Percentiles rank a stretch among this genome's conserved stretches.
phyloP scores from a whole-genome alignment of 495 filamentous ascomycete genomes.

The Lindgomyces ingoldianus region DNA sequence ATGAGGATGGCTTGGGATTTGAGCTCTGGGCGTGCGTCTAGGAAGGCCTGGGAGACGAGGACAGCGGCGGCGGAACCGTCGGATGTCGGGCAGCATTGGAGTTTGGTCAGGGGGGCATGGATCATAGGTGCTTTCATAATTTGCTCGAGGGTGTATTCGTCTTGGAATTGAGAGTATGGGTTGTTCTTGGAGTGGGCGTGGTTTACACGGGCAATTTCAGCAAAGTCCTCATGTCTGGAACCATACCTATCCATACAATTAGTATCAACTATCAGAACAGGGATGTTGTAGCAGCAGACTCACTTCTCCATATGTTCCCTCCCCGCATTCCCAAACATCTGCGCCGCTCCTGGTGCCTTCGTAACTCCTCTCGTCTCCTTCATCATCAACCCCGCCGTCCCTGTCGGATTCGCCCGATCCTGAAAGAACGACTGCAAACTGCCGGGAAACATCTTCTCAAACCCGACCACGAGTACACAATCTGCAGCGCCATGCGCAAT shows the following conservation, averaged over 20 bases:
- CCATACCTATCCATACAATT: slow-evolving; percentile 61
- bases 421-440: slow-evolving; percentile 76
- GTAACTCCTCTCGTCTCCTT: slow-evolving; percentile 72
- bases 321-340: slow-evolving; percentile 96
- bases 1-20: slow-evolving; percentile 79
- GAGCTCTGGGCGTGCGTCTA: slow-evolving; percentile 82
- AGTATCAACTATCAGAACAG: background rate
- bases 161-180: slow-evolving; percentile 95
- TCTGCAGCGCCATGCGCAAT: slow-evolving; percentile 78
- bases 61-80: slow-evolving; percentile 91
- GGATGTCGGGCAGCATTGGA: slow-evolving; percentile 85
- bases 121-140: slow-evolving; percentile 76
- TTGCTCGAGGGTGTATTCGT: slow-evolving; percentile 86
- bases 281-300: slow-evolving; percentile 27
- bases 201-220: slow-evolving; percentile 92
- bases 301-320: slow-evolving; percentile 94
- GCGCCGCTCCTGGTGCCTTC: slow-evolving; percentile 80
- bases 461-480: slow-evolving; percentile 87
- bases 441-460: slow-evolving; percentile 98
- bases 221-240: slow-evolving; percentile 84
- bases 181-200: slow-evolving; percentile 88
- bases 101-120: slow-evolving; percentile 75
- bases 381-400: slow-evolving; percentile 76
- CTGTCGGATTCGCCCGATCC: slow-evolving; percentile 75
- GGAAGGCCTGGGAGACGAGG: slow-evolving; percentile 83